Evolutionary conservation across 805 yeast species (phyloP).

Genomic region (Saccharomyces cerevisiae): DNA sequence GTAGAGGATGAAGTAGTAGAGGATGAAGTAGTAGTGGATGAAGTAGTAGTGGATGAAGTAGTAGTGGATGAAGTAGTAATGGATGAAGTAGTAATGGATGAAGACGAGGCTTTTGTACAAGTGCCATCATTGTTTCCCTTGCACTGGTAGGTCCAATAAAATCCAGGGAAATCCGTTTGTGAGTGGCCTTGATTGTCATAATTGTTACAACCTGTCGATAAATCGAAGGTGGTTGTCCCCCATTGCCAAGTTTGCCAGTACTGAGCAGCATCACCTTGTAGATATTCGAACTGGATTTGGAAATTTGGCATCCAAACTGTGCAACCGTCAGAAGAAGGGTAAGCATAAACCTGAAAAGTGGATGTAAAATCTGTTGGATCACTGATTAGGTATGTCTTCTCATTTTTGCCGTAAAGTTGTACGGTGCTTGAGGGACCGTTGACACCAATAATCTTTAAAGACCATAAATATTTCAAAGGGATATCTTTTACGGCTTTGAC

Average conservation of each 20-base stretch:
- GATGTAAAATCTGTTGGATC: constrained; percentile 18
- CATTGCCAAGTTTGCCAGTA: constrained; percentile 11
- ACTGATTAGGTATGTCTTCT: constrained; percentile 6
- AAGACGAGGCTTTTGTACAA: neutral
- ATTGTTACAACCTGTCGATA: constrained; percentile 15
- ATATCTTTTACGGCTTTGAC: constrained; percentile 12
- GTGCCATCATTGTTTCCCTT: neutral
- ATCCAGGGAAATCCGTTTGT: constrained; percentile 17
- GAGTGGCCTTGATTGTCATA: constrained; percentile 14
- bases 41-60: neutral
- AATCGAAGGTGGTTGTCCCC: constrained; percentile 12
- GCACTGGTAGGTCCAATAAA: constrained; percentile 7
- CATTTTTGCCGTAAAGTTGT: constrained; percentile 13
- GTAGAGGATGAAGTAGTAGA: too few species aligned
- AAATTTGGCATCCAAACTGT: constrained; percentile 17
- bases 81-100: neutral
- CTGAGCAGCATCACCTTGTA: constrained; percentile 6
- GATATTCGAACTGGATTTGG: constrained; percentile 15
- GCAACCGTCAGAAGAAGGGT: constrained; percentile 2
- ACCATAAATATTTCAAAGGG: constrained; percentile 10
- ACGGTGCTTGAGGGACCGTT: constrained; percentile 11
- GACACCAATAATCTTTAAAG: constrained; percentile 12
- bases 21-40: neutral
- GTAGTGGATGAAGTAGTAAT: neutral
- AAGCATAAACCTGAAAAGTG: constrained; percentile 13